Base-by-base conservation (phyloP, 2,329 filamentous ascomycete genomes). In the Teratosphaeria zuluensis region DNA sequence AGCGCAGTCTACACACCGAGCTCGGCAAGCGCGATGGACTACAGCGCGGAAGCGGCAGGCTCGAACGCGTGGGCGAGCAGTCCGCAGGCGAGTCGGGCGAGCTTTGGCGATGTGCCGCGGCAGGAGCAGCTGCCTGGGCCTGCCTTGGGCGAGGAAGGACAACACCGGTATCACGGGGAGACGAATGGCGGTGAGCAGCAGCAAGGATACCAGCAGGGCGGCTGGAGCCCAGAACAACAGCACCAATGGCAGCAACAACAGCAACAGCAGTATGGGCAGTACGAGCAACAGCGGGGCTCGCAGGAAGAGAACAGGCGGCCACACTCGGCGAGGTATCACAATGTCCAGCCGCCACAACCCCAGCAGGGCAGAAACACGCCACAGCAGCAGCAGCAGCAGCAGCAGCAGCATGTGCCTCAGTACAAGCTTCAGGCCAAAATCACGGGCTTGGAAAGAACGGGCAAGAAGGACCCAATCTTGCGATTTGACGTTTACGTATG, bases 401-500 rank as follows among this genome's bases (percentile, higher is more conserved):
- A 69, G 59, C 61, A 61, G 58, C 68, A 69, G 54, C 66, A 68
- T 55, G 59, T 64, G 59, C 70, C 69, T n/a, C 70, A 73, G 58
- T 73, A 73, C 75, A 92, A 90, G 74, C 82, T 99, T 42, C 91
- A 96, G 72, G 91, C 89, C 53, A 99, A 97, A 78, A 91, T 99
- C 63, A 96, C 92, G 0, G 91, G 89, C 1, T 78, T 99, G 54
- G 94, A 99, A 76, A 83, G 94, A 60, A 94, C 89, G 3, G 92
- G 92, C 61, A 91, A 95, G 74, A 99, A 97, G 75, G 94, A 99
- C 69, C 91, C 92, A 0, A 91, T 97, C 64, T 76, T 99, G 61
- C 85, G 90, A 67, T 99, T 99, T 72, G 94, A 99, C 76, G 90
- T 97, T 63, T 90, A 99, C 76, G 94, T 97, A 85, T 71, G 87